Conservation (phyloP, 257 asterid species). For the Solanum arcanum region DNA sequence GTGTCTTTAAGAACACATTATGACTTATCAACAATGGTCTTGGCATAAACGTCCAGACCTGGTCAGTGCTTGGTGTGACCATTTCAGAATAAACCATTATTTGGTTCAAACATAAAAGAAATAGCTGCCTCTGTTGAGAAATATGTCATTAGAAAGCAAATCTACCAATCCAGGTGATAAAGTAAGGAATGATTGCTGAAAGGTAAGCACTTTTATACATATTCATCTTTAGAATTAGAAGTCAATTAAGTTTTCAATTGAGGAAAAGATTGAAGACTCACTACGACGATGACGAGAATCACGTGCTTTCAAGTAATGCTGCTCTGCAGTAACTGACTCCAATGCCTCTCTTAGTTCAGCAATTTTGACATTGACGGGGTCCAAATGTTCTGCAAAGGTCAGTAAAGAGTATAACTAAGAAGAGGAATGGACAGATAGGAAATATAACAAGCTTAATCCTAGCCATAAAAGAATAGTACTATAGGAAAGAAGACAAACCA, state of each 20-base stretch:
- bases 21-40: not conserved
- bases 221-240: not conserved
- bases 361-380: conserved; percentile 75
- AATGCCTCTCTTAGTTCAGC: conserved; percentile 83
- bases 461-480: not conserved
- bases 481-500: conserved; percentile 34
- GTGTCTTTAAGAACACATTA: not conserved
- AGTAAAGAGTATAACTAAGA: not conserved
- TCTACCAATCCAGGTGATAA: not conserved
- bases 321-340: conserved; percentile 67
- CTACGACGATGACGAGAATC: conserved; percentile 73
- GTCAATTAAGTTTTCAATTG: not conserved
- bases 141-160: not conserved
- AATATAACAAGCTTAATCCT: not conserved
- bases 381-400: conserved; percentile 45
- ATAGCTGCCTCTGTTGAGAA: not conserved
- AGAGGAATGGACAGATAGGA: not conserved
- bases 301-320: conserved; percentile 66
- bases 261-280: conserved; percentile 21
- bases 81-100: not conserved
- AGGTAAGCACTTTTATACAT: not conserved
- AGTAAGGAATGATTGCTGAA: not conserved
- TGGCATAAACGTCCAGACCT: not conserved
- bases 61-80: not conserved
- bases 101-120: not conserved